Evolutionary conservation across 441 rosid species (phyloP), one percentile per base, ranked within the genome.

Genomic region (Kokia cookei): DNA sequence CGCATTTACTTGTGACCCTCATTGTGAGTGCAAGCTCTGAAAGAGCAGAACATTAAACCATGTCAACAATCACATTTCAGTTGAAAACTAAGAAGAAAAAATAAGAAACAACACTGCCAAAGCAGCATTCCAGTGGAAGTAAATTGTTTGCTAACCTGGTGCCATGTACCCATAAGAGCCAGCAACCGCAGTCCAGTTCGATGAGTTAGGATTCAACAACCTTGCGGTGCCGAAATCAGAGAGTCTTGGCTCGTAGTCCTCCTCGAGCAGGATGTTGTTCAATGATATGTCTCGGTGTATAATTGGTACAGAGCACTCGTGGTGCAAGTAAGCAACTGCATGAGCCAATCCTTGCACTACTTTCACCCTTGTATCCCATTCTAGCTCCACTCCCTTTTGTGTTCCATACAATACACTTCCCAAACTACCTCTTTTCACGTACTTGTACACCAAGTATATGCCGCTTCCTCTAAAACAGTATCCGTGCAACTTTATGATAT

Each of bases 141-240:
- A 53, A 19, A 69, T 53, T 54, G 62, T 53, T 29, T 10, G 48
- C 66, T 79, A 84, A 89, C 95, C 95, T 27, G 93, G 95, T 78
- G 95, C 93, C 88, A 89, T 89, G 81, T 90, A 87, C 70, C 95
- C 95, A 64, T 84, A 90, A 13, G 93, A 88, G 6, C 93, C 95
- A 0, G 85, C 95, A 54, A 78, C 85, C 0, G 79, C 15, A 5
- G 95, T 88, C 91, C 95, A 90, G 79, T 83, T 88, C 19, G 90
- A 86, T 5, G 88, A 64, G 74, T 78, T 72, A 1, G 82, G 51
- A 47, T 65, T 76, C 82, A 88, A 75, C 50, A 89, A 76, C 62
- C 90, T 87, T 0, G 93, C 93, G 1, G 82, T 86, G 73, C 96
- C 96, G 27, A 89, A 91, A 79, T 89, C 91, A 0, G 93, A 73